These are phyloP conservation scores for Nemania sp. DNA, from an alignment of 2,329 filamentous ascomycete genomes.

Conservation along the genomic window DNA sequence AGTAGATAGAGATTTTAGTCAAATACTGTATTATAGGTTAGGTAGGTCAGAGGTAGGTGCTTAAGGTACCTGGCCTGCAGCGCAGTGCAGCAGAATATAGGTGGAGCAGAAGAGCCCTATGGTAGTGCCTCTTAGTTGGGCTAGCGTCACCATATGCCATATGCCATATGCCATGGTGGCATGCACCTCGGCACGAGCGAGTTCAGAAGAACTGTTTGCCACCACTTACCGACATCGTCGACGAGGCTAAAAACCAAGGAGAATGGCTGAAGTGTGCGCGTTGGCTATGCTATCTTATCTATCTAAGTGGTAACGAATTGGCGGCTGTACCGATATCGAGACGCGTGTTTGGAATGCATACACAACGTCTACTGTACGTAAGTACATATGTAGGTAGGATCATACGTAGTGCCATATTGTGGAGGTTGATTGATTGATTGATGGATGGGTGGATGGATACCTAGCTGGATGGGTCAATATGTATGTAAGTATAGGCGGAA, in stretches of 20 bases:
- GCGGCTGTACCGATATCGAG: constrained; percentile 3
- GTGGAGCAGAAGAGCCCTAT: neutral
- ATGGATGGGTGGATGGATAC: neutral
- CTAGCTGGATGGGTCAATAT: neutral
- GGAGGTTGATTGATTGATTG: no score
- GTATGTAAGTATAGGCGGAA: neutral
- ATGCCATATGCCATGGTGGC: neutral
- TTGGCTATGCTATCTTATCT: no score
- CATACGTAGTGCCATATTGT: neutral
- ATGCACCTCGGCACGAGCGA: constrained; percentile 11
- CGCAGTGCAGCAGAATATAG: neutral
- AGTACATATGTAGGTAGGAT: neutral
- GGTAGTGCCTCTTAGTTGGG: neutral
- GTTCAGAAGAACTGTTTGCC: neutral
- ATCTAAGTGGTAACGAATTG: neutral
- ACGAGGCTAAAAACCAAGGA: constrained; percentile 19
- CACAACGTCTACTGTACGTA: neutral
- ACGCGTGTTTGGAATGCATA: constrained; percentile 5
- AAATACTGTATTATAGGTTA: constrained; percentile 2
- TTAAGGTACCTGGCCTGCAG: neutral
- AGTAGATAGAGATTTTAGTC: neutral
- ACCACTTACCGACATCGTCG: constrained; percentile 11
- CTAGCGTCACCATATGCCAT: neutral
- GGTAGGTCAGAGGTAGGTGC: no score
- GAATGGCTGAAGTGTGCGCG: constrained; percentile 3